These are phyloP conservation scores for Iberis pinnata DNA, from an alignment of 345 rosid genomes.

Conservation along the genomic window DNA sequence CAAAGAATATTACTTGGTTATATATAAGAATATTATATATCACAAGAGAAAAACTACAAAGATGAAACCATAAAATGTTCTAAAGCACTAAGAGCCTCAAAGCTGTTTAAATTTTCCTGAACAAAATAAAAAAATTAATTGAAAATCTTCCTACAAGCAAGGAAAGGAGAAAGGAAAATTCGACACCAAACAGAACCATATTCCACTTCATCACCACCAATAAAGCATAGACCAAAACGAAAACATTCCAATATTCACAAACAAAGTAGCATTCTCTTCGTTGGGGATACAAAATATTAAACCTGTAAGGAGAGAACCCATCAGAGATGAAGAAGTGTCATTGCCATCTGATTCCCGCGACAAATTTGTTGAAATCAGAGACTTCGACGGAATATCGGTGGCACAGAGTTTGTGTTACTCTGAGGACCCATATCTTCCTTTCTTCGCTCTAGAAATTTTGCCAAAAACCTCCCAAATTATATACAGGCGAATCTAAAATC, in stretches of 20 bases:
- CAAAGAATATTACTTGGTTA: too few species aligned
- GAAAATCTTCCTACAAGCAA: too few species aligned
- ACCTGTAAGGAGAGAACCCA: constrained; percentile 59
- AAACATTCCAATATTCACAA: not conserved
- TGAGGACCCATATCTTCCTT: too few species aligned
- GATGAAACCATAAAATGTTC: too few species aligned
- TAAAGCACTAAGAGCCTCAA: too few species aligned
- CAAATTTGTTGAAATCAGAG: constrained; percentile 3
- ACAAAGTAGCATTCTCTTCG: too few species aligned
- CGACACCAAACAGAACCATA: not conserved
- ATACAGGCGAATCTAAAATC: too few species aligned
- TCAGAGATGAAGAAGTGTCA: constrained; percentile 33
- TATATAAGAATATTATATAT: constrained; percentile 4
- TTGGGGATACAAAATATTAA: not conserved
- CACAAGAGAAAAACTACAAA: too few species aligned
- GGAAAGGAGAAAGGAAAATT: too few species aligned
- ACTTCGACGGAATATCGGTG: constrained; percentile 14
- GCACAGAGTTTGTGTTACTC: constrained; percentile 24
- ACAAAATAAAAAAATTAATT: too few species aligned
- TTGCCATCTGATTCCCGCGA: constrained; percentile 7
- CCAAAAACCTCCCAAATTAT: too few species aligned
- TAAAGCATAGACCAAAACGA: constrained; percentile 1
- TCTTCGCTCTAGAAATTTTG: not conserved
- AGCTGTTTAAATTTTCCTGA: too few species aligned
- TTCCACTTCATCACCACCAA: not conserved